These are phyloP conservation scores for Starmerella gropengiesseri DNA, from an alignment of 805 yeast species.

Conservation along the genomic window DNA sequence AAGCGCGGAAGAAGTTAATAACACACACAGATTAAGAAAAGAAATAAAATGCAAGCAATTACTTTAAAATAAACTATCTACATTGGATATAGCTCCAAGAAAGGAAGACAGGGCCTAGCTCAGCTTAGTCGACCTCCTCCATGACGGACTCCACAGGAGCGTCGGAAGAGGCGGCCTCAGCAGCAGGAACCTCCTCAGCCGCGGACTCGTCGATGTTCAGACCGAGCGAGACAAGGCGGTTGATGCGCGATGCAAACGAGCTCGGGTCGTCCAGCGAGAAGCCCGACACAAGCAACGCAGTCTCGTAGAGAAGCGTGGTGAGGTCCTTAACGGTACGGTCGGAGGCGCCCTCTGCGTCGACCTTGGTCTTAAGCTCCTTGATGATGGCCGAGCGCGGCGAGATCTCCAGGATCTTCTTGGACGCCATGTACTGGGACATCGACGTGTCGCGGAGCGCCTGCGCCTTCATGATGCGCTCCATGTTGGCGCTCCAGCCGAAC, in stretches of 20 bases:
- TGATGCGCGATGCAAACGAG: conserved; percentile 93
- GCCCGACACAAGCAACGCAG: conserved; percentile 97
- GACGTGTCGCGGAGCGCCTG: conserved; percentile 98
- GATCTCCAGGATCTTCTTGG: conserved; percentile 97
- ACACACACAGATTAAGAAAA: too few species aligned
- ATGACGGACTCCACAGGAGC: conserved; percentile 83
- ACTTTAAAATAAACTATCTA: conserved; percentile 1
- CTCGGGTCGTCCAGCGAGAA: conserved; percentile 98
- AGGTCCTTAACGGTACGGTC: conserved; percentile 97
- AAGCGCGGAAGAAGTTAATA: too few species aligned
- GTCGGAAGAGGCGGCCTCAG: conserved; percentile 35
- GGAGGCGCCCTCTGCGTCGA: conserved; percentile 92
- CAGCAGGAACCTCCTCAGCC: conserved; percentile 35
- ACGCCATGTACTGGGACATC: conserved; percentile 99
- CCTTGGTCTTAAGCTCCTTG: conserved; percentile 91
- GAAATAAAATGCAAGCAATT: neutral
- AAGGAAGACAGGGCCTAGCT: neutral
- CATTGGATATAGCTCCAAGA: neutral
- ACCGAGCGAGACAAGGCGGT: conserved; percentile 96
- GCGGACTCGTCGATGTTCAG: conserved; percentile 77
- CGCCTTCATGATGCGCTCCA: conserved; percentile 99
- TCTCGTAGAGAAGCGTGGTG: conserved; percentile 91
- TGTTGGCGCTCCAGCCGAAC: conserved; percentile 99
- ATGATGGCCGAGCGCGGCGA: conserved; percentile 95
- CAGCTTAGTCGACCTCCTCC: conserved; percentile 97